Conservation (phyloP, 192 early-diverging fungal species). For the Physocladia obscura region DNA sequence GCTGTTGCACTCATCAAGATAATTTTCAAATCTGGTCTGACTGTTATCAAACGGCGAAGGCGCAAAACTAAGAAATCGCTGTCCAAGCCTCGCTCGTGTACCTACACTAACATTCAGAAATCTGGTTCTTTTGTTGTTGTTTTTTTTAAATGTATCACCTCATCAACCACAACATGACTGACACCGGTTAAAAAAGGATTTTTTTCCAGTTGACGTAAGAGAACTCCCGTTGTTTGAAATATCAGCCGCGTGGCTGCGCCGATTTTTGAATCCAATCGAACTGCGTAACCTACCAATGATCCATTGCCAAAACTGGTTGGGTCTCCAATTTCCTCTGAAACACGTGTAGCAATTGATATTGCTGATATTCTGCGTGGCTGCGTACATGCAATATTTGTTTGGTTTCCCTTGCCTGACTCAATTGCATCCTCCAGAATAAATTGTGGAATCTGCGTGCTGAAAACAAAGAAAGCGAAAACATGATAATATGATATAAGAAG, state of each 20-base stretch:
- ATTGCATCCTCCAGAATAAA: conserved; percentile 68
- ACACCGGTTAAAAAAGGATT: conserved; percentile 60
- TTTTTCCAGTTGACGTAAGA: conserved; percentile 65
- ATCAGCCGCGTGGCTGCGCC: conserved; percentile 59
- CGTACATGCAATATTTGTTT: conserved; percentile 56
- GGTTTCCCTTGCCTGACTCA: conserved; percentile 31
- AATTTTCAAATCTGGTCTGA: conserved; percentile 37
- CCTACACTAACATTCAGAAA: conserved; percentile 10
- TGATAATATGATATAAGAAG: background rate
- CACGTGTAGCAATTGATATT: conserved; percentile 75
- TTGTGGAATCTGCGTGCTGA: conserved; percentile 78
- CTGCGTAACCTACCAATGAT: conserved; percentile 72
- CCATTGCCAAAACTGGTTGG: conserved; percentile 45
- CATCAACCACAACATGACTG: conserved; percentile 74
- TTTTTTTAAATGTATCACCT: conserved; percentile 28
- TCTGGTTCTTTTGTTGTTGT: too few species aligned
- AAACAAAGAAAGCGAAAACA: conserved; percentile 50
- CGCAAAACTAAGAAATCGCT: conserved; percentile 74
- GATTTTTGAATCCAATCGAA: conserved; percentile 62
- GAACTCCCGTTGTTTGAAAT: conserved; percentile 77
- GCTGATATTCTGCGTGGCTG: conserved; percentile 77
- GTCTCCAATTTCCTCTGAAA: conserved; percentile 74
- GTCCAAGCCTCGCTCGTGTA: conserved; percentile 75
- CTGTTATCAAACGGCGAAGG: conserved; percentile 49
- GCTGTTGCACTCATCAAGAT: conserved; percentile 78